These are phyloP conservation scores for Geotrichum siamense DNA, from an alignment of 1,139 yeast species.

Conservation along the genomic window DNA sequence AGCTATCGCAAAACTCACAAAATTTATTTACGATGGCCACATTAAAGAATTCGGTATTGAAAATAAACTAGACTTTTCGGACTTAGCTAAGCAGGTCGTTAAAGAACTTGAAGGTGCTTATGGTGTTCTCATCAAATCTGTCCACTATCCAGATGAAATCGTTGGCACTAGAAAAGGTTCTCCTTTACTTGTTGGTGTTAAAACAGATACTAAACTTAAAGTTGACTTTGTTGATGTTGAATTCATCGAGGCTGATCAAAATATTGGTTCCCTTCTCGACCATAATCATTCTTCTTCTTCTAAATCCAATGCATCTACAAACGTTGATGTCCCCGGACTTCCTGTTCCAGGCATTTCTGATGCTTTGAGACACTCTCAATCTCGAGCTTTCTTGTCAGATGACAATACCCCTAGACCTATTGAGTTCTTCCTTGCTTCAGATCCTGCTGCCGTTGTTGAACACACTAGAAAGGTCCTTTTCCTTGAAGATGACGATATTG, in stretches of 20 bases:
- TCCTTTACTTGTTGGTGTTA: constrained; percentile 93
- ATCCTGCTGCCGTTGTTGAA: constrained; percentile 95
- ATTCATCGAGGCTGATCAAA: constrained; percentile 56
- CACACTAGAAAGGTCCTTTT: constrained; percentile 96
- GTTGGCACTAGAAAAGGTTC: constrained; percentile 98
- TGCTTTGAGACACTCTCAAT: constrained; percentile 74
- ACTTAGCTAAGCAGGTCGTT: constrained; percentile 85
- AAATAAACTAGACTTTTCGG: constrained; percentile 74
- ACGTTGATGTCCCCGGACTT: constrained; percentile 22
- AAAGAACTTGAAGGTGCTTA: constrained; percentile 96
- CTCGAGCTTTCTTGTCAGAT: constrained; percentile 85
- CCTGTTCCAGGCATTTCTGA: constrained; percentile 38
- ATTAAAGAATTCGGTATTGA: constrained; percentile 43
- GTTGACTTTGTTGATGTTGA: constrained; percentile 98
- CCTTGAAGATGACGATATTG: constrained; percentile 97
- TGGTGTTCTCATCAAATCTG: constrained; percentile 86
- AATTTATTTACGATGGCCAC: constrained; percentile 82
- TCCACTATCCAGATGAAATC: constrained; percentile 90
- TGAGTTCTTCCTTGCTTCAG: constrained; percentile 93
- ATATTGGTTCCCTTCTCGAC: constrained; percentile 13
- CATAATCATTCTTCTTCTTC: constrained; percentile 4
- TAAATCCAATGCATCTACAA: constrained; percentile 6
- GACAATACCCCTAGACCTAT: constrained; percentile 92
- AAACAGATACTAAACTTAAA: constrained; percentile 88
- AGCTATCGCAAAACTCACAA: constrained; percentile 91